phyloP scores from a whole-genome alignment of 352 stramenopile species.

The Poterioochromonas sp. region DNA sequence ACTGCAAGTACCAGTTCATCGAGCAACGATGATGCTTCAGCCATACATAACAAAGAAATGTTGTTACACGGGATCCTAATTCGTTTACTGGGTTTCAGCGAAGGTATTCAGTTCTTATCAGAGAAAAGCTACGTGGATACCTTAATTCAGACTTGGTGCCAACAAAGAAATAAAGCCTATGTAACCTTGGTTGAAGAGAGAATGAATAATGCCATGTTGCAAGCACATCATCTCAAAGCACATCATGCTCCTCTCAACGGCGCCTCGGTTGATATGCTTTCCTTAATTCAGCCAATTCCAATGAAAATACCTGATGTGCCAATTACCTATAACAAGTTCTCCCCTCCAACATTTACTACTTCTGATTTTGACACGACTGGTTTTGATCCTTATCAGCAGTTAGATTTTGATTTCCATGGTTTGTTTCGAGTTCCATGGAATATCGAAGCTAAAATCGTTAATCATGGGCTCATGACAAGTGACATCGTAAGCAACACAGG shows the following conservation, averaged over 20 bases:
- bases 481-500: neutral
- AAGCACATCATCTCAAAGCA: neutral
- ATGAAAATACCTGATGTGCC: neutral
- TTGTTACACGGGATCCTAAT: no score
- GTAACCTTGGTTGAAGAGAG: neutral
- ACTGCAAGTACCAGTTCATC: no score
- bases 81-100: neutral
- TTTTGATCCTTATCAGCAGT: neutral
- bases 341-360: neutral
- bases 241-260: no score
- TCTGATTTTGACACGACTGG: neutral
- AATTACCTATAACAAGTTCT: no score
- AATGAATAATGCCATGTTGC: neutral
- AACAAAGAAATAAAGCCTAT: no score
- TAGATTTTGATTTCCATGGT: conserved; percentile 1
- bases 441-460: conserved; percentile 17
- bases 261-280: no score
- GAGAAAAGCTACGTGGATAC: no score
- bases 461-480: neutral
- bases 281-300: neutral
- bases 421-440: conserved; percentile 16
- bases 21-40: no score
- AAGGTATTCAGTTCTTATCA: neutral
- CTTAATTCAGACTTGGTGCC: no score
- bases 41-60: no score